Evolutionary conservation across 1,284 basidiomycete genomes (phyloP), one percentile per base, ranked within the genome.

Genomic region (Thelephora terrestris): DNA sequence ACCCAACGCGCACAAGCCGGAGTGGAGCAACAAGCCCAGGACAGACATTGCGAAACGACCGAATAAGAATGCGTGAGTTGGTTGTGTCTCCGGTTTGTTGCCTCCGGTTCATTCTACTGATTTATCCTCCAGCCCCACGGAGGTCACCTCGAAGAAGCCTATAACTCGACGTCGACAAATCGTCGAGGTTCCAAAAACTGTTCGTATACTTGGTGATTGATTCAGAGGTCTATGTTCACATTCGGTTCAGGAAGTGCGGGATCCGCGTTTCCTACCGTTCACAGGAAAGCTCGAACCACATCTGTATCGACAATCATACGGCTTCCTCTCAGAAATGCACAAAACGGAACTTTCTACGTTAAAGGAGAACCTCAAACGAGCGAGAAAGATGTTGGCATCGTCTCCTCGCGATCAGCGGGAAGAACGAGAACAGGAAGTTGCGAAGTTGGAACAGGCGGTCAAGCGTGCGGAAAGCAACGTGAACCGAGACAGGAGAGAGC

Each of bases 21-120:
- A 68, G 58, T 66, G 65, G 65, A 64, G 62, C 52, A 56, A 64
- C 46, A 69, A 68, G 54, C 61, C 62, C 34, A 69, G 68, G 46
- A 68, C 63, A 27, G 70, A 74, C 48, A 70, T 76, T 5, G 61
- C 71, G 20, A 87, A 85, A 63, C 74, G 94, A 42, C 66, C 76
- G 3, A 80, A 79, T 63, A 98, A 98, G 62, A 87, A 96, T 68
- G 92, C 94, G 86, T 94, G 65, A 57, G 91, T 75, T 25, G 1
- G 16, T 37, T n/a, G 45, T 16, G 17, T 14, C 44, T 25, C 34
- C 42, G n/a, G n/a, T 21, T 32, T 10, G 29, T 32, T 14, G 44
- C 23, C 44, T 37, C 43, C 2, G 29, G 45, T 27, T 37, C 27
- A 42, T 25, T 37, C 25, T 27, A 45, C 25, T 23, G 48, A 45